phyloP scores from a whole-genome alignment of 208 protist genomes.

The Angomonas desouzai region DNA sequence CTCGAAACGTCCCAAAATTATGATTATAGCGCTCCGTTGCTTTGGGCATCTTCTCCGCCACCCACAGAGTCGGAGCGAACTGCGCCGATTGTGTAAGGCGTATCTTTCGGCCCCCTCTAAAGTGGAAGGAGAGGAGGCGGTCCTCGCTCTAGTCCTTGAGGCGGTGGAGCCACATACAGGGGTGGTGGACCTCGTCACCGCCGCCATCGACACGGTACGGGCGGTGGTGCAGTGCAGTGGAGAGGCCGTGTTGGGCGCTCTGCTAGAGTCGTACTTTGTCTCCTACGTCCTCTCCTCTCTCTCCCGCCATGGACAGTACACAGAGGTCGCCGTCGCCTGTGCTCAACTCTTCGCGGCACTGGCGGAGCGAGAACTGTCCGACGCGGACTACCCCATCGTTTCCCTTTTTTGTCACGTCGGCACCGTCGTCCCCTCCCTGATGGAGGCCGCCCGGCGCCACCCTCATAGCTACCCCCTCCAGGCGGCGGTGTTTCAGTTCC shows the following conservation, averaged over 20 bases:
- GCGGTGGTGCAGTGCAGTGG: constrained; percentile 13
- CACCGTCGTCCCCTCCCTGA: constrained; percentile 37
- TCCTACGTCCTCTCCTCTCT: constrained; percentile 32
- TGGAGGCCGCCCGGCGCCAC: constrained; percentile 21
- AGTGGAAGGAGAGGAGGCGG: background rate
- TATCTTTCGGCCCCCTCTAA: background rate
- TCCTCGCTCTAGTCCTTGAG: background rate
- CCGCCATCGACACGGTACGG: constrained; percentile 9
- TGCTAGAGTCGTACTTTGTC: constrained; percentile 32
- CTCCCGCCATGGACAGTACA: constrained; percentile 24
- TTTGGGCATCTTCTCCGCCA: constrained; percentile 41
- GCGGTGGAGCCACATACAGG: constrained; percentile 10
- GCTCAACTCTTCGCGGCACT: constrained; percentile 38
- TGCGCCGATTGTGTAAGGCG: constrained; percentile 26
- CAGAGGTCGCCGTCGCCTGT: constrained; percentile 28
- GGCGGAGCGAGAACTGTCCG: constrained; percentile 18
- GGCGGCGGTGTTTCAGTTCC: constrained; percentile 32
- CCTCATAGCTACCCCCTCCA: constrained; percentile 29
- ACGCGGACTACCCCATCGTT: constrained; percentile 19
- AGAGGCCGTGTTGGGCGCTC: constrained; percentile 14
- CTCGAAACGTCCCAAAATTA: constrained; percentile 39
- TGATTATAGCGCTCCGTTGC: constrained; percentile 38
- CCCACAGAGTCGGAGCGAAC: constrained; percentile 39
- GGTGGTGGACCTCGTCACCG: constrained; percentile 16
- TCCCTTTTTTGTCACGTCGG: constrained; percentile 49